Conservation (phyloP, 1,284 basidiomycete species). For the Mycena citricolor region DNA sequence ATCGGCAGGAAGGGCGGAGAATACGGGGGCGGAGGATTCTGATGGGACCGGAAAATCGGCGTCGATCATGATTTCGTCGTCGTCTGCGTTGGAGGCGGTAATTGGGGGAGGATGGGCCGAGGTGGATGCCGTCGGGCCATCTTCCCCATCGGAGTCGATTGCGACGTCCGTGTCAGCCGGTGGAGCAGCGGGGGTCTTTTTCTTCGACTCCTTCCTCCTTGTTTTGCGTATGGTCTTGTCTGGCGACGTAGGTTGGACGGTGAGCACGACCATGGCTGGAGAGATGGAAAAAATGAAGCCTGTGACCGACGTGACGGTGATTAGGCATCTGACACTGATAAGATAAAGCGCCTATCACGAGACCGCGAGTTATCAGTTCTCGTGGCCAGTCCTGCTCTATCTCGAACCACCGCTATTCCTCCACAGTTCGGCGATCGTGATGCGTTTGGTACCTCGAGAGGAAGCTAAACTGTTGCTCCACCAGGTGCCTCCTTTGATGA, state of each 20-base stretch:
- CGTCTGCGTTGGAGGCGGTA: conserved; percentile 21
- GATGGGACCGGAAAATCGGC: conserved; percentile 22
- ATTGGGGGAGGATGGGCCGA: conserved; percentile 6
- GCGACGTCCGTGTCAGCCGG: conserved; percentile 3
- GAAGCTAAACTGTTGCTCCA: conserved; percentile 53
- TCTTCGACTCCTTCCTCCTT: conserved; percentile 21
- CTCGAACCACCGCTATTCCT: too few relatives aligned
- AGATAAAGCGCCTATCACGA: conserved; percentile 1
- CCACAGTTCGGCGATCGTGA: too few relatives aligned
- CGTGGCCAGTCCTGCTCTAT: neutral
- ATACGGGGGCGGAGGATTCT: conserved; percentile 54
- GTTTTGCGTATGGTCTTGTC: conserved; percentile 15
- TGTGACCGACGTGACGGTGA: neutral
- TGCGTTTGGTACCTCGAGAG: conserved; percentile 52
- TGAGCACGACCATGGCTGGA: conserved; percentile 18
- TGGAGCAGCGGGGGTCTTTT: neutral
- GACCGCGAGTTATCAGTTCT: conserved; percentile 2
- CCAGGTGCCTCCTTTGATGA: conserved; percentile 36
- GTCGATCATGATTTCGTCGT: conserved; percentile 34
- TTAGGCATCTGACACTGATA: neutral
- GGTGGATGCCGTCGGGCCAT: conserved; percentile 14
- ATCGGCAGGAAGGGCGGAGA: conserved; percentile 62
- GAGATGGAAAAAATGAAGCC: conserved; percentile 1
- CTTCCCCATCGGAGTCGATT: conserved; percentile 17
- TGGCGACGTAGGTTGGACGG: conserved; percentile 4